Conservation (phyloP, 129 eudicot species). For the Flaveria trinervia region DNA sequence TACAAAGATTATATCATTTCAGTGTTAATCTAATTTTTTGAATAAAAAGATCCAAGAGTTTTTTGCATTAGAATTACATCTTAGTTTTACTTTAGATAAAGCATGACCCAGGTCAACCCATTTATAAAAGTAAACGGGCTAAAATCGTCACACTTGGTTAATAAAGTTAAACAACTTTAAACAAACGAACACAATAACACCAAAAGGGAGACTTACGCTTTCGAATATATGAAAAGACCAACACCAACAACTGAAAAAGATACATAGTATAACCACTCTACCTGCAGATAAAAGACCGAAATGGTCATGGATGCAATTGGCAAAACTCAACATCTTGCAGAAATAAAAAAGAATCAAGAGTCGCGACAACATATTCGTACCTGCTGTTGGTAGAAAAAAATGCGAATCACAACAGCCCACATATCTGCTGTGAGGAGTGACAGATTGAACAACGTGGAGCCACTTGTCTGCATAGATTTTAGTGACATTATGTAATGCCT, state of each 20-base stretch:
- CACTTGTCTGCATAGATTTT: conserved; percentile 55
- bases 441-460: conserved; percentile 79
- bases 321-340: neutral
- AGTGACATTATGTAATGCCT: neutral
- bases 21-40: neutral
- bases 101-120: neutral
- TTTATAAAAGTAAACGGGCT: neutral
- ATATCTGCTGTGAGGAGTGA: conserved; percentile 87
- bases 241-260: conserved; percentile 62
- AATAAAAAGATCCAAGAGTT: neutral
- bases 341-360: neutral
- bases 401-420: conserved; percentile 89
- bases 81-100: neutral
- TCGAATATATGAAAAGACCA: conserved; percentile 75
- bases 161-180: neutral
- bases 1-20: neutral
- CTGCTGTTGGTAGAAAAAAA: conserved; percentile 75
- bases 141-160: neutral
- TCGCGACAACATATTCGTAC: conserved; percentile 26
- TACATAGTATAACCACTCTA: conserved; percentile 76
- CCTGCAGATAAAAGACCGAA: conserved; percentile 50
- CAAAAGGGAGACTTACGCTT: conserved; percentile 44
- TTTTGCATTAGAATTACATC: neutral
- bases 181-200: neutral
- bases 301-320: neutral